Conservation (phyloP, 2,329 filamentous ascomycete species). For the Colletotrichum sp. region DNA sequence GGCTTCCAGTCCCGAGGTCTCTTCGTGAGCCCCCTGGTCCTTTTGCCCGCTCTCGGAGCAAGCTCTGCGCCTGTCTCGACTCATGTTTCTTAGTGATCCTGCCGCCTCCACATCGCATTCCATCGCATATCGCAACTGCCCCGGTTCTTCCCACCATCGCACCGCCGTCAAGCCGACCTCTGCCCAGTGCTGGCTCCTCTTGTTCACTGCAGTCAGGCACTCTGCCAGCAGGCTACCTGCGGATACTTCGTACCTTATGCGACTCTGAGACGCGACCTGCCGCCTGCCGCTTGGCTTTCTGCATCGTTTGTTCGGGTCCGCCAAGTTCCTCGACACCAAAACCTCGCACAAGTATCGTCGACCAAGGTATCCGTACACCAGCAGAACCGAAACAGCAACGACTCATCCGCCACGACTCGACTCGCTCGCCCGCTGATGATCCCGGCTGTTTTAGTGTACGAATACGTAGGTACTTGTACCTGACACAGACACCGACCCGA, state of each 20-base stretch:
- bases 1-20: conserved; percentile 8
- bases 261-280: background rate
- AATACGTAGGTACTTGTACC: background rate
- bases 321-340: background rate
- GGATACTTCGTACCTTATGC: background rate
- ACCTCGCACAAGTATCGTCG: background rate
- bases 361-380: background rate
- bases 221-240: background rate
- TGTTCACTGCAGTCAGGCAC: background rate
- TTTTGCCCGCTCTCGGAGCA: conserved; percentile 17
- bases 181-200: background rate
- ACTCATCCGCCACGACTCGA: background rate
- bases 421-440: background rate
- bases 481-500: background rate
- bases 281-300: background rate
- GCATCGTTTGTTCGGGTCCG: background rate
- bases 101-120: background rate
- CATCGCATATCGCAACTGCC: background rate
- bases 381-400: background rate
- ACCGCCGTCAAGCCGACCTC: background rate
- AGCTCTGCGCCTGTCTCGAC: conserved; percentile 11
- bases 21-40: conserved; percentile 10
- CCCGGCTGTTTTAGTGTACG: background rate
- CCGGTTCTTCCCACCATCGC: conserved; percentile 9
- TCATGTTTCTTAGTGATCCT: conserved; percentile 18